Base-by-base conservation (phyloP, 2,329 filamentous ascomycete species). In the Penicillium expansum region DNA sequence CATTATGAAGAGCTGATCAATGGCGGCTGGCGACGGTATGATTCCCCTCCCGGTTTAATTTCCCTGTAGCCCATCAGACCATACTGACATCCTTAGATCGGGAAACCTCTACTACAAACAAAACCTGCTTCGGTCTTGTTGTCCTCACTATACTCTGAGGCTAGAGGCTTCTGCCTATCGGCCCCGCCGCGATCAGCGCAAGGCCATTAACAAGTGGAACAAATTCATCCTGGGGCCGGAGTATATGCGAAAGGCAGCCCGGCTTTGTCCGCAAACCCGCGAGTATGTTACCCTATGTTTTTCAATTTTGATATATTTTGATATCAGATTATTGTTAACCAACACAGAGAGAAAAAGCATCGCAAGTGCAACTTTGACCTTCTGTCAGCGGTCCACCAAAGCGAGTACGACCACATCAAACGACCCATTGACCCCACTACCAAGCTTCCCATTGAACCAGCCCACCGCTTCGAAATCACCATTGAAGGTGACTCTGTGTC, bases 101-200 rank as follows among this genome's bases (percentile, higher is more conserved):
- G 79, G 79, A 2, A 76, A 72, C 11, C 69, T 79, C 45, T 80
- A 79, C 65, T 81, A 81, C 65, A 80, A 80, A 63, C 79, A 76
- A 61, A 79, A 81, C 72, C 86, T 91, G 67, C 82, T 83, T 57
- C 81, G 86, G 55, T 90, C 91, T 60, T 99, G 94, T 69, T 99
- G 94, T 73, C 92, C 92, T 43, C 92, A 97, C 69, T 97, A 81
- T 62, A 80, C 79, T 13, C 71, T 81, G 61, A 76, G 78, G 48
- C 69, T 81, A 43, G 73, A 78, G 62, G 77, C 74, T 1, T 65
- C 72, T 4, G 72, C 69, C 29, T 80, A 76, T 63, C 73, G 72
- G 56, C 67, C 78, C n/a, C 70, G 73, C 43, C 74, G 72, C 52
- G 78, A 80, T 59, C 79, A 81, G 60, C 74, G 76, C 38, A 74